Evolutionary conservation across 1,139 yeast species (phyloP), one percentile per base, ranked within the genome.

Genomic region (Yamadazyma buinensis): DNA sequence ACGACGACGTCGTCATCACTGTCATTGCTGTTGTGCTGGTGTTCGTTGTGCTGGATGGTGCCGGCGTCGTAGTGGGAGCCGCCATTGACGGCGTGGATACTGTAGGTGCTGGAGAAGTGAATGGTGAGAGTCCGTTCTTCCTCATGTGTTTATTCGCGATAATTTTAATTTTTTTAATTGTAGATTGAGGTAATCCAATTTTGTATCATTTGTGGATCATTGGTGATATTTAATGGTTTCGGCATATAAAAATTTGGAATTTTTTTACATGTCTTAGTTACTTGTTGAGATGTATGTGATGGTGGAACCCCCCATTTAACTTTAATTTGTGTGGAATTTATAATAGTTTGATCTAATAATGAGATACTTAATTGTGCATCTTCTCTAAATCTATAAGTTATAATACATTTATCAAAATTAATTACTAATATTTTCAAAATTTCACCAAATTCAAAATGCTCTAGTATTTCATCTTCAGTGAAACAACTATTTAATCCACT

Each of bases 241-340:
- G n/a, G n/a, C n/a, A n/a, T n/a, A n/a, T n/a, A n/a, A n/a, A n/a
- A n/a, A n/a, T n/a, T n/a, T n/a, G n/a, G n/a, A n/a, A n/a, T n/a
- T n/a, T n/a, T n/a, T n/a, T n/a, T n/a, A n/a, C n/a, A n/a, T n/a
- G n/a, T n/a, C n/a, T n/a, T n/a, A n/a, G n/a, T n/a, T n/a, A n/a
- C n/a, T n/a, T n/a, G n/a, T n/a, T n/a, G n/a, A n/a, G n/a, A n/a
- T n/a, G n/a, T n/a, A n/a, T n/a, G n/a, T n/a, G n/a, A n/a, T n/a
- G n/a, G n/a, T n/a, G n/a, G n/a, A n/a, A n/a, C n/a, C 5, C 67
- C 69, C 75, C 75, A 69, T 6, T 50, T 42, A 2, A 67, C 50
- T n/a, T 40, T 34, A 11, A 67, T 31, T 12, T 61, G 46, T 33
- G 62, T 52, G 14, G 58, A 67, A 38, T 61, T 57, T 8, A 66